These are phyloP conservation scores for Endocalyx cinctus DNA, from an alignment of 2,329 filamentous ascomycete species.

Conservation along the genomic window DNA sequence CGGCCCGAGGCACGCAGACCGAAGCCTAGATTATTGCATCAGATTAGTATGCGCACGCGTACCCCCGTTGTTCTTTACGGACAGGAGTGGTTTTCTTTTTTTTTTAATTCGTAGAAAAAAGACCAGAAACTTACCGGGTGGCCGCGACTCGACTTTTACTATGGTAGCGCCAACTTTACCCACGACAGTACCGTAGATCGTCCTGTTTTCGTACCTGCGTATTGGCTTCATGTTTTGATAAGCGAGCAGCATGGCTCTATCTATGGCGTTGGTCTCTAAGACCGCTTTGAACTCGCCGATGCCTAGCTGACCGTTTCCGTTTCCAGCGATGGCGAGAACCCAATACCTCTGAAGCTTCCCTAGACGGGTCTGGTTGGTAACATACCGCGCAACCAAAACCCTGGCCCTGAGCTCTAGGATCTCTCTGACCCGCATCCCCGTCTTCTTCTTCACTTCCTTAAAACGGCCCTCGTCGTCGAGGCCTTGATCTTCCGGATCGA, in stretches of 20 bases:
- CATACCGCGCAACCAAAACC: conserved; percentile 66
- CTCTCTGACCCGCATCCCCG: conserved; percentile 48
- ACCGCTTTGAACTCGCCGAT: conserved; percentile 86
- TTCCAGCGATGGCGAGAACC: conserved; percentile 77
- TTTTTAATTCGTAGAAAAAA: too few species aligned
- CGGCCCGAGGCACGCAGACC: conserved; percentile 86
- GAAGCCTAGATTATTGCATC: conserved; percentile 71
- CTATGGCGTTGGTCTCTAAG: conserved; percentile 61
- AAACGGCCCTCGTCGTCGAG: conserved; percentile 47
- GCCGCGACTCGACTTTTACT: conserved; percentile 74
- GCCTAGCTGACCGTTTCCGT: conserved; percentile 79
- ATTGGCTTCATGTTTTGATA: conserved; percentile 94
- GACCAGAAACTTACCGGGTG: conserved; percentile 65
- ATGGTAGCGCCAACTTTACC: conserved; percentile 85
- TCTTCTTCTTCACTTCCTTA: conserved; percentile 49
- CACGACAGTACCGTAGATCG: conserved; percentile 80
- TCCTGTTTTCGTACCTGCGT: conserved; percentile 83
- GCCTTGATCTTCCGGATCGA: conserved; percentile 46
- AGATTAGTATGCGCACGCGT: too few species aligned
- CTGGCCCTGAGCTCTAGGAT: conserved; percentile 60
- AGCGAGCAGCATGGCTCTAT: conserved; percentile 74
- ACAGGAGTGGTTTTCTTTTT: too few species aligned
- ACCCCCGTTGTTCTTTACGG: too few species aligned
- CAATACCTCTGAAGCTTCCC: conserved; percentile 83
- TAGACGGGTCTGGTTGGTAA: conserved; percentile 91